Conservation (phyloP, 1,139 yeast species). For the Suhomyces terraborum region DNA sequence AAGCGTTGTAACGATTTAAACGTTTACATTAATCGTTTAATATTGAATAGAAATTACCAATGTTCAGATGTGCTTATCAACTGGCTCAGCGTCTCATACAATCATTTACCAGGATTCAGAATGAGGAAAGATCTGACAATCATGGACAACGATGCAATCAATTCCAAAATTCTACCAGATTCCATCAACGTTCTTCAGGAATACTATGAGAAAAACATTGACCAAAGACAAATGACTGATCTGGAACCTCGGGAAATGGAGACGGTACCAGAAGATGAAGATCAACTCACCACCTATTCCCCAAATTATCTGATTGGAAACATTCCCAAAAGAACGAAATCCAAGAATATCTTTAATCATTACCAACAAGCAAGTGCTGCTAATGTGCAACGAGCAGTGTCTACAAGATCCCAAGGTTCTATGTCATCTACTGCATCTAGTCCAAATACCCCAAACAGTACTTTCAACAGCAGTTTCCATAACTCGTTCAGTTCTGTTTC, state of each 20-base stretch:
- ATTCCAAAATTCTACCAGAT: constrained; percentile 20
- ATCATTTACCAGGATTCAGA: constrained; percentile 27
- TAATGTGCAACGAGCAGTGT: constrained; percentile 11
- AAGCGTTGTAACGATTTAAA: constrained; percentile 39
- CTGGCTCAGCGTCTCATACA: constrained; percentile 35
- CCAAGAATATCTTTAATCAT: constrained; percentile 25
- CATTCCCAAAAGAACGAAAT: constrained; percentile 19
- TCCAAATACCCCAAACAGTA: constrained; percentile 11
- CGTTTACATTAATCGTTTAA: constrained; percentile 33
- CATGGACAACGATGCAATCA: constrained; percentile 18
- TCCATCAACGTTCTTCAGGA: constrained; percentile 20
- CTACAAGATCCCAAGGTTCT: constrained; percentile 11
- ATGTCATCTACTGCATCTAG: constrained; percentile 3
- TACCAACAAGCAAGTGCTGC: constrained; percentile 23
- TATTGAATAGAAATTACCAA: constrained; percentile 31
- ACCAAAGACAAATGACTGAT: constrained; percentile 2
- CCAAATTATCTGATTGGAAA: constrained; percentile 1
- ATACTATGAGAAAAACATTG: constrained; percentile 11
- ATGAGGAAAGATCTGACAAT: constrained; percentile 4
- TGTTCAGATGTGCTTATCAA: constrained; percentile 28
- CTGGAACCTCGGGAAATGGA: constrained; percentile 10
- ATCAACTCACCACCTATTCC: constrained; percentile 8
- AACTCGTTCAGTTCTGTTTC: constrained; percentile 10
- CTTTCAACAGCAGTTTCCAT: constrained; percentile 9
- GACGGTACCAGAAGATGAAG: constrained; percentile 13